A percentile compares a stretch with the other conserved stretches of the same genome.
Conservation (phyloP, 352 stramenopile species). For the Aphanomyces invadans region DNA sequence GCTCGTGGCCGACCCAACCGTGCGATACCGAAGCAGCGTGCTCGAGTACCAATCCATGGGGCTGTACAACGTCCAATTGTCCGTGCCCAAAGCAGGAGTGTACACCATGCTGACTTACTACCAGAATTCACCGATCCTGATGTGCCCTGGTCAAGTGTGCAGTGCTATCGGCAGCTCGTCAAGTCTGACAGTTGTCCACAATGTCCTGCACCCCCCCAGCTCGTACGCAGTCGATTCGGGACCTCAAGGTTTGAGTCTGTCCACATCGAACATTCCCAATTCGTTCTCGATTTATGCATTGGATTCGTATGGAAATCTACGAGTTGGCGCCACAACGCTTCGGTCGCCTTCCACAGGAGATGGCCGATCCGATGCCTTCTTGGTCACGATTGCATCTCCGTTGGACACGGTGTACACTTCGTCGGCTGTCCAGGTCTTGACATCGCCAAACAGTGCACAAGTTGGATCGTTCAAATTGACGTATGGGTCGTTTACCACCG, state of each 20-base stretch:
- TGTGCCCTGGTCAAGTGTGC: conserved; percentile 71
- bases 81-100: conserved; percentile 76
- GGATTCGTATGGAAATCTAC: conserved; percentile 92
- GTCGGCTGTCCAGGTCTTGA: conserved; percentile 78
- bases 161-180: conserved; percentile 43
- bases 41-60: conserved; percentile 47
- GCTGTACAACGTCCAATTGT: conserved; percentile 91
- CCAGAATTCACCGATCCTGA: conserved; percentile 80
- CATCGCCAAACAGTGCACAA: conserved; percentile 27
- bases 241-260: conserved; percentile 56
- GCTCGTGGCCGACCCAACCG: conserved; percentile 36
- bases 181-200: conserved; percentile 84
- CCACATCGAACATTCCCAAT: conserved; percentile 77
- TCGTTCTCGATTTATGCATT: conserved; percentile 82
- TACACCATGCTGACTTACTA: conserved; percentile 84
- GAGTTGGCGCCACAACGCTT: conserved; percentile 57
- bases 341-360: conserved; percentile 69
- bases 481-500: conserved; percentile 48
- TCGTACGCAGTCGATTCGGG: conserved; percentile 77
- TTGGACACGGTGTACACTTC: conserved; percentile 77
- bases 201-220: conserved; percentile 72
- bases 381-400: conserved; percentile 70
- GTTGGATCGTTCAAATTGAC: conserved; percentile 62
- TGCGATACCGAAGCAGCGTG: conserved; percentile 80
- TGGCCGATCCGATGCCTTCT: conserved; percentile 86